Evolutionary conservation across 768 basidiomycete species (phyloP).

Genomic region (Polyporus arcularius): DNA sequence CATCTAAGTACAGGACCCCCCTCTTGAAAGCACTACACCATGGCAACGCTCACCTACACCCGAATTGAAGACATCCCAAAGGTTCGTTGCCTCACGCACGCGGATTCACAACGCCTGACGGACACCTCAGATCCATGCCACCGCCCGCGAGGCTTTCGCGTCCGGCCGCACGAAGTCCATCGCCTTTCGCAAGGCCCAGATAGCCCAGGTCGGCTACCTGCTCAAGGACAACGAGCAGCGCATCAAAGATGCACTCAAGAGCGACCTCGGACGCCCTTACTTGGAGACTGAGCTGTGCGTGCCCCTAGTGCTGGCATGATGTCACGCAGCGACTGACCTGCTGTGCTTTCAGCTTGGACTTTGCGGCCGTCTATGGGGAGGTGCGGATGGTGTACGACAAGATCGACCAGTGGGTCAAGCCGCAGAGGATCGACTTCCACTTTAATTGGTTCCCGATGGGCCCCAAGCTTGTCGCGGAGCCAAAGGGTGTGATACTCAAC

Average conservation of each 20-base stretch:
- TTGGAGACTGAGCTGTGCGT: constrained; percentile 57
- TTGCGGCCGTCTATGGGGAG: constrained; percentile 52
- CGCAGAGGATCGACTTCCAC: constrained; percentile 56
- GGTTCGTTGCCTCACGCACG: constrained; percentile 6
- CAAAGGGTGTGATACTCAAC: constrained; percentile 73
- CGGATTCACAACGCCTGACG: not conserved
- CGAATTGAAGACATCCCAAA: constrained; percentile 28
- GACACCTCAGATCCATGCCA: constrained; percentile 51
- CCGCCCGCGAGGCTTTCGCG: constrained; percentile 56
- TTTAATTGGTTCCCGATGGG: constrained; percentile 60
- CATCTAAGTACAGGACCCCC: too few species aligned
- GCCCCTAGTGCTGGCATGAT: not conserved
- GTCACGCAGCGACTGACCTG: not conserved
- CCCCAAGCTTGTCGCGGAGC: constrained; percentile 67
- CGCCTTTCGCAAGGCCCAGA: constrained; percentile 69
- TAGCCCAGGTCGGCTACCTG: constrained; percentile 70
- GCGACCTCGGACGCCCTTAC: constrained; percentile 64
- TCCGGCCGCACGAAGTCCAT: constrained; percentile 67
- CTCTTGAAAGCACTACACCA: not conserved
- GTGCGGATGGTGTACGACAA: constrained; percentile 54
- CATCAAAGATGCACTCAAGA: constrained; percentile 57
- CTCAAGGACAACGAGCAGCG: constrained; percentile 68
- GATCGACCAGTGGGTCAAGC: constrained; percentile 73
- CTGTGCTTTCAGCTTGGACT: constrained; percentile 52
- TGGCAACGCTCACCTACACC: constrained; percentile 19